phyloP scores from a whole-genome alignment of 192 early-diverging fungal species.

The Neocallimastix lanati region DNA sequence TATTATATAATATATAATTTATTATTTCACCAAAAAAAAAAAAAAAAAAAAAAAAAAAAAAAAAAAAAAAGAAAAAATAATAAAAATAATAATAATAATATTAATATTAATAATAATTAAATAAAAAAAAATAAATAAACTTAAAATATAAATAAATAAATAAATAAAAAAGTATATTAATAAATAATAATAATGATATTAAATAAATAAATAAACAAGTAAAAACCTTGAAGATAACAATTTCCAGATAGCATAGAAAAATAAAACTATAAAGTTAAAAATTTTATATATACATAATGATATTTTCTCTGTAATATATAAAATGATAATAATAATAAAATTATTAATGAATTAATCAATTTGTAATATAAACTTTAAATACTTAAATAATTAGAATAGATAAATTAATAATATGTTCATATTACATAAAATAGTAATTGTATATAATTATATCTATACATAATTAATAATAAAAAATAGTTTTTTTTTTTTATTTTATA shows the following conservation, averaged over 20 bases:
- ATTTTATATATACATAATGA: not conserved
- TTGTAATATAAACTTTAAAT: not conserved
- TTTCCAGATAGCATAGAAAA: not conserved
- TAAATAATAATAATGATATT: too few species aligned
- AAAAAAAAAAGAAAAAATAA: too few species aligned
- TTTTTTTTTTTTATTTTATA: too few species aligned
- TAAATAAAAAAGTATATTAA: too few species aligned
- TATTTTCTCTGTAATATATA: not conserved
- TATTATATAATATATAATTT: too few species aligned
- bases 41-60: too few species aligned
- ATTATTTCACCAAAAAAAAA: too few species aligned
- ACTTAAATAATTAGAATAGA: not conserved
- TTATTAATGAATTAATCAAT: not conserved
- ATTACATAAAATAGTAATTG: not conserved
- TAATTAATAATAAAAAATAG: not conserved
- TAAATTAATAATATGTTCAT: not conserved
- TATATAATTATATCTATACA: not conserved
- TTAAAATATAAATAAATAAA: too few species aligned
- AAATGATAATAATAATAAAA: not conserved
- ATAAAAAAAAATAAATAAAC: too few species aligned
- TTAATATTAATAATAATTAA: too few species aligned
- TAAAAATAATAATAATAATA: too few species aligned
- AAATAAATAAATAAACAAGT: too few species aligned
- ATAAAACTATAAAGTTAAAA: not conserved
- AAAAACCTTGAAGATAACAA: not conserved